Conservation (phyloP, 2,329 filamentous ascomycete species). For the Neocatenulostroma microsporum region DNA sequence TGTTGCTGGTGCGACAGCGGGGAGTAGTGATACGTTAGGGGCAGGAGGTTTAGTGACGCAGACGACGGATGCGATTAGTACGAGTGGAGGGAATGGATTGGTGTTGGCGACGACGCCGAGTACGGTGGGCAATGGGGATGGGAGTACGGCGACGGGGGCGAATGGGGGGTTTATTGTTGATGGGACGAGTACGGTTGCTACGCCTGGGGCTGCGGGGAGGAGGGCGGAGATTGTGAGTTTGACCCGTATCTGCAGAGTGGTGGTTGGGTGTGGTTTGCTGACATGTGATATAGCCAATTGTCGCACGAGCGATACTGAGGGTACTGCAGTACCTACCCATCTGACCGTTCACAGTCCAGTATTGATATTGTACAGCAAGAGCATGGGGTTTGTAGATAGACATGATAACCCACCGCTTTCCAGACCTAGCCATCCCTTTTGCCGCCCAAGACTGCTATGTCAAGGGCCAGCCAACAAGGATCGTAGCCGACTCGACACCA, state of each 20-base stretch:
- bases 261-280: conserved; percentile 10
- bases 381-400: no score
- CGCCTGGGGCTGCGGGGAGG: conserved; percentile 21
- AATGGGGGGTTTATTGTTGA: conserved; percentile 25
- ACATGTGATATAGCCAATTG: conserved; percentile 19
- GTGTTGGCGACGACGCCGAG: conserved; percentile 15
- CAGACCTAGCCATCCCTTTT: no score
- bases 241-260: background rate
- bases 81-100: conserved; percentile 15
- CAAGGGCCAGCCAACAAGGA: no score
- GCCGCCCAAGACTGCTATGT: no score
- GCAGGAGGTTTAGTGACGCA: conserved; percentile 14
- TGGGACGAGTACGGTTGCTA: conserved; percentile 27
- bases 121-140: conserved; percentile 8
- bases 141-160: conserved; percentile 9
- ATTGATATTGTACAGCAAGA: conserved; percentile 5
- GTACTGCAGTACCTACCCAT: conserved; percentile 20
- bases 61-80: conserved; percentile 8
- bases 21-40: conserved; percentile 13
- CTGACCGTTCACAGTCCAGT: conserved; percentile 7
- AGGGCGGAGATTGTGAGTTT: conserved; percentile 26
- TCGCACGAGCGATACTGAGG: conserved; percentile 19
- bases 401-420: no score
- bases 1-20: conserved; percentile 18
- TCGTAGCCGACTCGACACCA: no score